These are phyloP conservation scores for Monsonia emarginata DNA, from an alignment of 441 rosid species.

Conservation along the genomic window DNA sequence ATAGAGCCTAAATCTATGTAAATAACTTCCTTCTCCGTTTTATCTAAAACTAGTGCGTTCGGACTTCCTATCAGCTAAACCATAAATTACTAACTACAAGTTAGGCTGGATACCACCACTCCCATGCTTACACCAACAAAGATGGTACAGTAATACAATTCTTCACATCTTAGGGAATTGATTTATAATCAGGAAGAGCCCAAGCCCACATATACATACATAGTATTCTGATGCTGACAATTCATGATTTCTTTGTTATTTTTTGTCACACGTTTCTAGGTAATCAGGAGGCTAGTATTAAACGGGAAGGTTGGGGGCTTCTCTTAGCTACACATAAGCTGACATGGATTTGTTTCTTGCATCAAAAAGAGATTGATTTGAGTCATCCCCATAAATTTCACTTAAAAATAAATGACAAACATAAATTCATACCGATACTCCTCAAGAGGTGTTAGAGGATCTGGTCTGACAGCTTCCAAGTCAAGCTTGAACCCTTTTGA, in stretches of 20 bases:
- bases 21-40: background rate
- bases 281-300: background rate
- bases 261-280: background rate
- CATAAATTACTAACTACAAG: background rate
- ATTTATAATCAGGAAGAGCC: background rate
- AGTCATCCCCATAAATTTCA: background rate
- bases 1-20: background rate
- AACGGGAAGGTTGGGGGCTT: background rate
- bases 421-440: constrained; percentile 63
- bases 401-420: constrained; percentile 11
- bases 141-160: background rate
- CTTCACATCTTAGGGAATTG: background rate
- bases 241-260: background rate
- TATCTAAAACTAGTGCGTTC: background rate
- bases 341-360: background rate
- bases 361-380: background rate
- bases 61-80: background rate
- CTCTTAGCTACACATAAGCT: background rate
- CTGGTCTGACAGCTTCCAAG: constrained; percentile 85
- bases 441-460: constrained; percentile 81
- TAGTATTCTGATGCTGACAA: background rate
- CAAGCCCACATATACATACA: background rate
- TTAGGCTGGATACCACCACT: background rate
- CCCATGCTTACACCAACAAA: background rate
- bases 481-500: constrained; percentile 75